Conservation (phyloP, 768 basidiomycete genomes). For the Tricholomella constricta region DNA sequence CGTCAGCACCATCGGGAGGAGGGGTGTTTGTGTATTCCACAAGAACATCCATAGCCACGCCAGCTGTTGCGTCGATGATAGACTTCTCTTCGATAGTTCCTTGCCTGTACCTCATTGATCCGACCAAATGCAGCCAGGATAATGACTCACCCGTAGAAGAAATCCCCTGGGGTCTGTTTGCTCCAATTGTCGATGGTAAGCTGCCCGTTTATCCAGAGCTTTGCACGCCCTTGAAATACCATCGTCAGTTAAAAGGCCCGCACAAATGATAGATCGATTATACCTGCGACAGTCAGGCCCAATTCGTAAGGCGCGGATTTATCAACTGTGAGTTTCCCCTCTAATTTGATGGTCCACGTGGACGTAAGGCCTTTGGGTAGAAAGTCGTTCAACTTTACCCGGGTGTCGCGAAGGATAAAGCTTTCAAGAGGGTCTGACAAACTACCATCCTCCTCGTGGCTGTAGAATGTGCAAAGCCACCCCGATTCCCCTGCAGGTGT, state of each 20-base stretch:
- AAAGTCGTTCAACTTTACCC: slow-evolving; percentile 69
- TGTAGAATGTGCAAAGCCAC: slow-evolving; percentile 67
- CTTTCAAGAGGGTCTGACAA: slow-evolving; percentile 45
- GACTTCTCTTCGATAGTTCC: slow-evolving; percentile 69
- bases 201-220: slow-evolving; percentile 61
- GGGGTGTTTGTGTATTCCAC: slow-evolving; percentile 70
- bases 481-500: slow-evolving; percentile 55
- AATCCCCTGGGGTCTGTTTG: slow-evolving; percentile 65
- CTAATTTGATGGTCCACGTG: slow-evolving; percentile 59
- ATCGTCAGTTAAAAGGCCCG: too few species aligned
- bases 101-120: slow-evolving; percentile 37
- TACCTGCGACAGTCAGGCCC: slow-evolving; percentile 64
- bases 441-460: slow-evolving; percentile 50
- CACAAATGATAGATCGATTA: not conserved
- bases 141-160: slow-evolving; percentile 58
- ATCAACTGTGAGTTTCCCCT: slow-evolving; percentile 51
- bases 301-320: slow-evolving; percentile 54
- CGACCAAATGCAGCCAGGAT: not conserved
- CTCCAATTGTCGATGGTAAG: slow-evolving; percentile 73
- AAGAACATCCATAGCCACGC: slow-evolving; percentile 49
- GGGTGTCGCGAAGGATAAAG: slow-evolving; percentile 57
- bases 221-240: slow-evolving; percentile 47
- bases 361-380: slow-evolving; percentile 54
- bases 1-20: slow-evolving; percentile 46
- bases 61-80: slow-evolving; percentile 44